phyloP scores from a whole-genome alignment of 139 green algal species.

The Tetradesmus obliquus region DNA sequence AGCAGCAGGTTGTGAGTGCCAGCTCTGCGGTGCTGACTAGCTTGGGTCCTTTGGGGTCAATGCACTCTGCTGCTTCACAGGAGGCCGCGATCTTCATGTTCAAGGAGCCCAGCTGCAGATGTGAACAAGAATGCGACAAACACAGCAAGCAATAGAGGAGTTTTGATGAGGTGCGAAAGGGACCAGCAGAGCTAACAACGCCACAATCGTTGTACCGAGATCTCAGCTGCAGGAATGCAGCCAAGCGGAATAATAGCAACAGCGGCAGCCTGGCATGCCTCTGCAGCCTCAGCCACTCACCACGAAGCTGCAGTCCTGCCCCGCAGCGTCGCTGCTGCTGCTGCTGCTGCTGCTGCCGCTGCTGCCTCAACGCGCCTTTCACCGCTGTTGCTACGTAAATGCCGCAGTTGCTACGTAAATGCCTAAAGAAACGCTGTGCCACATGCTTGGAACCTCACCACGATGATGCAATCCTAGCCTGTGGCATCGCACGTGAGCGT shows the following conservation, averaged over 20 bases:
- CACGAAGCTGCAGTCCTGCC: too few species aligned
- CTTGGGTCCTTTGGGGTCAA: not conserved
- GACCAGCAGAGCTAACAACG: not conserved
- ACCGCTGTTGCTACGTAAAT: too few species aligned
- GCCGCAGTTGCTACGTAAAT: too few species aligned
- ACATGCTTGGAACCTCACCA: not conserved
- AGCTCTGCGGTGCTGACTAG: not conserved
- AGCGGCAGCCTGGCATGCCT: too few species aligned
- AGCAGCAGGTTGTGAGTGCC: not conserved
- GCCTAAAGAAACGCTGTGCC: too few species aligned
- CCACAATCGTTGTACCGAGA: too few species aligned
- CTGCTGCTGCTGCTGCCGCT: too few species aligned
- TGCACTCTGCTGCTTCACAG: constrained; percentile 34
- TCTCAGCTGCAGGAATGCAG: too few species aligned
- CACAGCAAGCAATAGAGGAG: not conserved
- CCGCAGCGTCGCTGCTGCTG: too few species aligned
- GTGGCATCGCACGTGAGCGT: constrained; percentile 27
- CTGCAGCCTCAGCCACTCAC: too few species aligned
- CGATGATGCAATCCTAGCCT: not conserved
- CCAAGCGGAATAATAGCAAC: too few species aligned
- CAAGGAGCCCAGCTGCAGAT: constrained; percentile 18
- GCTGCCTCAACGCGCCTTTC: too few species aligned
- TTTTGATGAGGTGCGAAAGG: not conserved
- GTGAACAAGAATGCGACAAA: not conserved
- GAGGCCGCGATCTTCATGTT: constrained; percentile 6